phyloP scores from a whole-genome alignment of 768 basidiomycete genomes.

The Crucibulum laeve region DNA sequence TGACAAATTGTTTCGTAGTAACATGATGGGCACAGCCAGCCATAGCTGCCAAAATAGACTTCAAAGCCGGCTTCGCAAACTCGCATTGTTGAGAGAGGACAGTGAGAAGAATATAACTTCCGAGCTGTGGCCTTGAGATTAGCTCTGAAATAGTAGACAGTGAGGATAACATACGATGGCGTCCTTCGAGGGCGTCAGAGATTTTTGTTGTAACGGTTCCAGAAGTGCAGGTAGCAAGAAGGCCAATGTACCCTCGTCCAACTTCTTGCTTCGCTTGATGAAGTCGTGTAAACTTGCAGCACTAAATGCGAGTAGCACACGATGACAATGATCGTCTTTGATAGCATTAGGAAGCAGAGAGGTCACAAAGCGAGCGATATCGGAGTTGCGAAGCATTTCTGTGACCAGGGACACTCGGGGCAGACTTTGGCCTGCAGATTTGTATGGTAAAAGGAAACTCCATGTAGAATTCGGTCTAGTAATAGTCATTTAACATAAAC shows the following conservation, averaged over 20 bases:
- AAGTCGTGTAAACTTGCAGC: conserved; percentile 77
- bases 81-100: conserved; percentile 64
- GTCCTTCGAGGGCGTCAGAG: conserved; percentile 39
- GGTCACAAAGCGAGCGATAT: conserved; percentile 69
- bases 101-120: conserved; percentile 68
- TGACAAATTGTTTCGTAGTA: conserved; percentile 55
- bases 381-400: conserved; percentile 69
- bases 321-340: conserved; percentile 51
- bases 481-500: conserved; percentile 4
- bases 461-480: conserved; percentile 57
- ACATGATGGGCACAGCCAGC: conserved; percentile 43
- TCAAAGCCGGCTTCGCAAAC: conserved; percentile 54
- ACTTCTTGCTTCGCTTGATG: conserved; percentile 48
- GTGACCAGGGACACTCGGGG: conserved; percentile 68
- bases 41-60: conserved; percentile 53
- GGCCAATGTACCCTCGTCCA: conserved; percentile 66
- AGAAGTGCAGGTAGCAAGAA: conserved; percentile 62
- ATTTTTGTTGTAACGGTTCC: conserved; percentile 45
- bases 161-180: conserved; percentile 39
- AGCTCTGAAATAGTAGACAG: neutral
- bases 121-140: conserved; percentile 40
- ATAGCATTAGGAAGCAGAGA: conserved; percentile 58
- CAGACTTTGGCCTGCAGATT: conserved; percentile 73
- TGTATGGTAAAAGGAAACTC: conserved; percentile 70
- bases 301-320: conserved; percentile 78